Conservation (phyloP, 352 stramenopile species). For the Phytopythium ostracodes region DNA sequence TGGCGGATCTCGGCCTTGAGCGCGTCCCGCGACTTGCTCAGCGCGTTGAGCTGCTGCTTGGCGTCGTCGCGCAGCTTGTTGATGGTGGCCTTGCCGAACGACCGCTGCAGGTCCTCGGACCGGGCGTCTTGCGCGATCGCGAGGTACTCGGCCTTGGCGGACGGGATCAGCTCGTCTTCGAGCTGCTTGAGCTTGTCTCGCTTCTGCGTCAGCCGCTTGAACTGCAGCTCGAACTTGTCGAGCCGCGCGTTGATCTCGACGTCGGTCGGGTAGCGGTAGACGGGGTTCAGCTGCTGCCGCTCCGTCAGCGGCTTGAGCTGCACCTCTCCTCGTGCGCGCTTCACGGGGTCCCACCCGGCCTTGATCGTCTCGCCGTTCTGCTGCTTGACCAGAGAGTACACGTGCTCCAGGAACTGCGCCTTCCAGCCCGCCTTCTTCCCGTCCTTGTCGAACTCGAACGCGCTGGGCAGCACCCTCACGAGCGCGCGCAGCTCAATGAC, state of each 20-base stretch:
- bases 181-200: conserved; percentile 32
- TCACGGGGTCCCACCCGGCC: conserved; percentile 55
- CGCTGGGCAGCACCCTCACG: conserved; percentile 38
- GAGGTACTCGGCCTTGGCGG: conserved; percentile 72
- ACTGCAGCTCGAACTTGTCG: conserved; percentile 59
- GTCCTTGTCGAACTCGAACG: conserved; percentile 78
- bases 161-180: conserved; percentile 46
- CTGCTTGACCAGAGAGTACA: conserved; percentile 48
- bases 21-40: conserved; percentile 46
- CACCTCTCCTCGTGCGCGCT: conserved; percentile 35
- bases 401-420: conserved; percentile 57
- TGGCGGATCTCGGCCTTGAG: conserved; percentile 47
- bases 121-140: conserved; percentile 69
- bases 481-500: conserved; percentile 63
- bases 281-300: conserved; percentile 54
- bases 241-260: conserved; percentile 50
- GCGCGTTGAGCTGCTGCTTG: conserved; percentile 43
- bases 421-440: conserved; percentile 60
- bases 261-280: conserved; percentile 71
- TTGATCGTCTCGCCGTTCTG: conserved; percentile 54
- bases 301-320: conserved; percentile 52
- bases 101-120: conserved; percentile 54
- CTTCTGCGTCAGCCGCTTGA: conserved; percentile 38
- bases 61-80: conserved; percentile 62
- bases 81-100: conserved; percentile 60